Evolutionary conservation across 345 rosid species (phyloP).

Genomic region (Bruguiera gymnorhiza): DNA sequence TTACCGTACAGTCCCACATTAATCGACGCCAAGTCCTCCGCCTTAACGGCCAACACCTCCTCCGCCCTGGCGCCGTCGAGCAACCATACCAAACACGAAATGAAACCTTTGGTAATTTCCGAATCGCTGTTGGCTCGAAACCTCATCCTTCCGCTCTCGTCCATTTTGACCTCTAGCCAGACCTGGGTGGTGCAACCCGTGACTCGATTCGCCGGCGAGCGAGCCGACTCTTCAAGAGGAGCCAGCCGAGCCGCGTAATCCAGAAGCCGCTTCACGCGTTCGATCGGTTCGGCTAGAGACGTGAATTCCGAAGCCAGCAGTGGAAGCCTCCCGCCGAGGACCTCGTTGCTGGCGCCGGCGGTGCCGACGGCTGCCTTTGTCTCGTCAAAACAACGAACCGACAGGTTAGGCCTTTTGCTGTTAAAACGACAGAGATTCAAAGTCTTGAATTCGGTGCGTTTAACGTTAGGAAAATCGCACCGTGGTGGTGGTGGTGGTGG

Average conservation of each 20-base stretch:
- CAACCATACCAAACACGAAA: constrained; percentile 69
- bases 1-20: constrained; percentile 67
- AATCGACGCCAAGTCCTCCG: constrained; percentile 68
- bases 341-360: not conserved
- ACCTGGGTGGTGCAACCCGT: constrained; percentile 86
- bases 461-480: not conserved
- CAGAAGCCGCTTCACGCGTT: constrained; percentile 73
- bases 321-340: constrained; percentile 26
- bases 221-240: constrained; percentile 60
- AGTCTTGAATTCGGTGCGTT: not conserved
- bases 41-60: constrained; percentile 60
- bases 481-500: not conserved
- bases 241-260: constrained; percentile 63
- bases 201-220: constrained; percentile 56
- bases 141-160: constrained; percentile 54
- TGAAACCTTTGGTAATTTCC: constrained; percentile 77
- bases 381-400: constrained; percentile 1
- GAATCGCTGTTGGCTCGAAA: constrained; percentile 85
- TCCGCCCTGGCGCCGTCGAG: constrained; percentile 75
- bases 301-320: constrained; percentile 53
- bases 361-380: not conserved
- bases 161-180: constrained; percentile 62
- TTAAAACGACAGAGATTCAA: not conserved
- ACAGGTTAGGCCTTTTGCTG: not conserved
- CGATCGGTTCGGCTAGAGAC: constrained; percentile 64